phyloP scores from a whole-genome alignment of 148 eudicot species.

The Agrostemma githago region DNA sequence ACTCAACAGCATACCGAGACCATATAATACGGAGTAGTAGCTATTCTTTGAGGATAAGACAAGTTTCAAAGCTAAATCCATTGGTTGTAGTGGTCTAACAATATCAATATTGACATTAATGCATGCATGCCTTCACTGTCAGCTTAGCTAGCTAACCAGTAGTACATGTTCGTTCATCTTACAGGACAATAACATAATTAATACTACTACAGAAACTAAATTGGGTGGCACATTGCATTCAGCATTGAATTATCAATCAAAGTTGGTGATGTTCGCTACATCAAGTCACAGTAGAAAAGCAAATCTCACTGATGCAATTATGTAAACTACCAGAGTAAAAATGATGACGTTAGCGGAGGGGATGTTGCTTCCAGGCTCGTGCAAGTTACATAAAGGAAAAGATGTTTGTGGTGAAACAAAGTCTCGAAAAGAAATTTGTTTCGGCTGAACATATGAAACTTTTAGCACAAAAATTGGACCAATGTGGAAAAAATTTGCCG shows the following conservation, averaged over 20 bases:
- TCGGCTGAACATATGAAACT: too few relatives aligned
- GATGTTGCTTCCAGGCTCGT: neutral
- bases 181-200: conserved; percentile 18
- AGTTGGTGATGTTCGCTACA: conserved; percentile 11
- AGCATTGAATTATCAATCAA: conserved; percentile 4
- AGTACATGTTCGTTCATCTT: conserved; percentile 7
- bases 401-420: too few relatives aligned
- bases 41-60: neutral
- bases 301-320: conserved; percentile 7
- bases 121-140: neutral
- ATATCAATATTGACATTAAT: conserved; percentile 10
- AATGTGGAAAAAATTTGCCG: too few relatives aligned
- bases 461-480: too few relatives aligned
- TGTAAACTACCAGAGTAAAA: conserved; percentile 1
- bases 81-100: neutral
- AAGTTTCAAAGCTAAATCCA: neutral
- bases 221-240: conserved; percentile 12
- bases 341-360: neutral
- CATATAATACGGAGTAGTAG: neutral
- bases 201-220: conserved; percentile 5
- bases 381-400: neutral
- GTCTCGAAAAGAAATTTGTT: neutral
- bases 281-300: neutral
- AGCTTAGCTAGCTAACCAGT: conserved; percentile 2
- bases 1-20: conserved; percentile 4